Percentiles rank a stretch among this genome's conserved stretches.
These are phyloP conservation scores for Puccinia polysora DNA, from an alignment of 1,284 basidiomycete species.

Conservation along the genomic window DNA sequence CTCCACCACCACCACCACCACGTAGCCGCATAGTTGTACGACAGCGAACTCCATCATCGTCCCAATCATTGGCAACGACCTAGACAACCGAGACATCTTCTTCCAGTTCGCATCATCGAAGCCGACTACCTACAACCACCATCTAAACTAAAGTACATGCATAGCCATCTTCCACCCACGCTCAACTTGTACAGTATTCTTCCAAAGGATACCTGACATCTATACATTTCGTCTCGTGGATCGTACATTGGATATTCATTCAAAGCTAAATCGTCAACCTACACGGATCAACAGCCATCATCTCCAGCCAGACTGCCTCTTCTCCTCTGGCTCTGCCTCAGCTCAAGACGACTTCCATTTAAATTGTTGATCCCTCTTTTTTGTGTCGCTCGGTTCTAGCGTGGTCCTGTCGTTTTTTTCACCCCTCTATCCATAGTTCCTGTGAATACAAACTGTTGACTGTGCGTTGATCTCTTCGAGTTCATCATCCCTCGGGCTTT, in stretches of 20 bases:
- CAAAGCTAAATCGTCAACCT: constrained; percentile 8
- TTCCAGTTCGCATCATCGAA: no score
- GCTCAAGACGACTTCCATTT: not conserved
- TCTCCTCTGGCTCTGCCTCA: constrained; percentile 2
- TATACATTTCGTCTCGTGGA: not conserved
- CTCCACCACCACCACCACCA: no score
- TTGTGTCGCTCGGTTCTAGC: no score
- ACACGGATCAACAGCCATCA: not conserved
- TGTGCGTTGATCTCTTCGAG: constrained; percentile 15
- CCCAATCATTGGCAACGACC: no score
- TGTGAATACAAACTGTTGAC: constrained; percentile 21
- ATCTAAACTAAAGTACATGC: no score
- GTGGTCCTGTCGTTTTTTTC: not conserved
- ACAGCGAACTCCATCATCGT: no score
- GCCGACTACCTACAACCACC: no score
- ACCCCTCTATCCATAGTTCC: constrained; percentile 4
- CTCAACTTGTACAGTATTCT: constrained; percentile 16
- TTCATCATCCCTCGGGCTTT: constrained; percentile 9
- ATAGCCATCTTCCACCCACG: constrained; percentile 5
- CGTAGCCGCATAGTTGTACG: no score
- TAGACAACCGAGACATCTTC: constrained; percentile 1
- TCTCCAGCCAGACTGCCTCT: not conserved
- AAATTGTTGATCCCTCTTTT: not conserved
- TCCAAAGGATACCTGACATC: constrained; percentile 21
- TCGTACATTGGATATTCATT: not conserved